Conservation (phyloP, 331 rosid species). For the Pyracantha coccinea region DNA sequence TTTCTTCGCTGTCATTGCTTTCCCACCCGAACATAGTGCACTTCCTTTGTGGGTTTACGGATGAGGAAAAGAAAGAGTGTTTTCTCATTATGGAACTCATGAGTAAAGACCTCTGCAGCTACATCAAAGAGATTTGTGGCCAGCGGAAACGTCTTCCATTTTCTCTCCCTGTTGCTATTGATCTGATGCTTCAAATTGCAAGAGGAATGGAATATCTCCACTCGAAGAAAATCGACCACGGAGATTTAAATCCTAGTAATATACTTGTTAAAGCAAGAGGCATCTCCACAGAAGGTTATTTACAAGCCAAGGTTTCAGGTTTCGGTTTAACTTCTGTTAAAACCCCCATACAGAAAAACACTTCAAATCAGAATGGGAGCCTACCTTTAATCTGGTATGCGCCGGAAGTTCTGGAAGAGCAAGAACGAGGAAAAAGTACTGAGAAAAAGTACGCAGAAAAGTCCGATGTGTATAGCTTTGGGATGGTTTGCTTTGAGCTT, state of each 20-base stretch:
- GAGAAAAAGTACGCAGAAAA: conserved; percentile 55
- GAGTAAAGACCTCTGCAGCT: conserved; percentile 55
- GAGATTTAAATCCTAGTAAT: conserved; percentile 60
- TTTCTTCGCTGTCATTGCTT: conserved; percentile 48
- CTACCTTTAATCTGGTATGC: conserved; percentile 71
- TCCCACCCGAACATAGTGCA: conserved; percentile 70
- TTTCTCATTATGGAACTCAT: conserved; percentile 65
- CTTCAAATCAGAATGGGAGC: conserved; percentile 47
- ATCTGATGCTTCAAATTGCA: conserved; percentile 90
- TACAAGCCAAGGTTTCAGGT: conserved; percentile 64
- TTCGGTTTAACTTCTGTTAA: conserved; percentile 47
- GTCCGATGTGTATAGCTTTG: conserved; percentile 81
- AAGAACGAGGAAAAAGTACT: conserved; percentile 37
- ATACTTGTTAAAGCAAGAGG: conserved; percentile 65
- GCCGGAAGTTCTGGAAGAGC: conserved; percentile 88
- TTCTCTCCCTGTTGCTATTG: conserved; percentile 59
- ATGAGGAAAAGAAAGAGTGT: conserved; percentile 72
- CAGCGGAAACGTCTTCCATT: conserved; percentile 57
- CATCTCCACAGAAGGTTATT: conserved; percentile 44
- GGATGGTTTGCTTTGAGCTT: conserved; percentile 91
- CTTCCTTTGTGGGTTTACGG: conserved; percentile 57
- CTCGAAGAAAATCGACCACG: conserved; percentile 59
- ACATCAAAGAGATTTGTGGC: conserved; percentile 61
- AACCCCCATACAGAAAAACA: conserved; percentile 31
- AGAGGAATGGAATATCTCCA: conserved; percentile 86